These are phyloP conservation scores for Fusarium proliferatum DNA, from an alignment of 2,329 filamentous ascomycete genomes.

Conservation along the genomic window DNA sequence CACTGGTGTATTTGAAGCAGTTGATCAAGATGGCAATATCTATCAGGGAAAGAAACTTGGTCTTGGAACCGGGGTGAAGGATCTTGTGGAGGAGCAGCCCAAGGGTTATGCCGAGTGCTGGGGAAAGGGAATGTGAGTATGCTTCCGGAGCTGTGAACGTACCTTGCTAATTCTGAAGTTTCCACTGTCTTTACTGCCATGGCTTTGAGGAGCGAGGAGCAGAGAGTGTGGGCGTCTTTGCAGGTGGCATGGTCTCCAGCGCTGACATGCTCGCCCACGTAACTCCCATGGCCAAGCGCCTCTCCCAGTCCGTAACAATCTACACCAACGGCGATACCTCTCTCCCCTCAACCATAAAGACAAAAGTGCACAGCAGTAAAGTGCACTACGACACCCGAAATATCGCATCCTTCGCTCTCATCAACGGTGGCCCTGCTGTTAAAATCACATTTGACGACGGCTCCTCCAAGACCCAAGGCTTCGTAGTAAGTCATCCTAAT, in stretches of 20 bases:
- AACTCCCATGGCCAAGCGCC: constrained; percentile 56
- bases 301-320: constrained; percentile 58
- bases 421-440: constrained; percentile 44
- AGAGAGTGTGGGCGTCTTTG: constrained; percentile 59
- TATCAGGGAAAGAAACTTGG: constrained; percentile 65
- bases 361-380: constrained; percentile 46
- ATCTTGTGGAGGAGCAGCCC: constrained; percentile 61
- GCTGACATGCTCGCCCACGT: constrained; percentile 52
- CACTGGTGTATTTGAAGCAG: constrained; percentile 49
- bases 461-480: constrained; percentile 50
- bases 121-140: constrained; percentile 60
- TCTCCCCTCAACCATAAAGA: constrained; percentile 46
- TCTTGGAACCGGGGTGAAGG: constrained; percentile 64
- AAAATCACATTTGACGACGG: constrained; percentile 56
- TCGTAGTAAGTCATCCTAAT: constrained; percentile 54
- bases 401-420: constrained; percentile 47
- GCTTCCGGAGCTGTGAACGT: too few relatives aligned
- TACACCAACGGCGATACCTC: constrained; percentile 61
- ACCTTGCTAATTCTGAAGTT: constrained; percentile 45
- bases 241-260: constrained; percentile 50
- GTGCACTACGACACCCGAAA: constrained; percentile 53
- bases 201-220: constrained; percentile 67
- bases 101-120: constrained; percentile 66
- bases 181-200: constrained; percentile 70
- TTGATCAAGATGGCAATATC: constrained; percentile 54